Evolutionary conservation across 129 eudicot genomes (phyloP).

Genomic region (Helianthus tuberosus): DNA sequence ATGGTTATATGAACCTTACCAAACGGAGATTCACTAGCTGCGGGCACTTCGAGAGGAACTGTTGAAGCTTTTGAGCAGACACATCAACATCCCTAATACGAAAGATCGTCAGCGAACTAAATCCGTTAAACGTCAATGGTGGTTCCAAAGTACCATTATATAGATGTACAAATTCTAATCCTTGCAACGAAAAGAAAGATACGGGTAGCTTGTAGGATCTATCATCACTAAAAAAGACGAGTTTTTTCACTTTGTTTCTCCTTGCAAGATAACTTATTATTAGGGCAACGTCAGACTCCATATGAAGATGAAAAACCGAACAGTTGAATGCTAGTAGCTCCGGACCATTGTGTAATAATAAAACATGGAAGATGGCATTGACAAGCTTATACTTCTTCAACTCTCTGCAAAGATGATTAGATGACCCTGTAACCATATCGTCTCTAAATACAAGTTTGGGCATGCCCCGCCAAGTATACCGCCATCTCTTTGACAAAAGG

Average conservation of each 20-base stretch:
- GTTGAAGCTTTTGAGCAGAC: not conserved
- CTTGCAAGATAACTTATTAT: constrained; percentile 9
- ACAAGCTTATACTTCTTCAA: not conserved
- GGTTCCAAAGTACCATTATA: constrained; percentile 1
- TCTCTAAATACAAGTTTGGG: no score
- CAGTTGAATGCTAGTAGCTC: not conserved
- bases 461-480: no score
- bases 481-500: no score
- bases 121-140: constrained; percentile 16
- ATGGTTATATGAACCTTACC: no score
- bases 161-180: constrained; percentile 22
- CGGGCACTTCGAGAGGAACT: constrained; percentile 34
- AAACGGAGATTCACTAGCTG: no score
- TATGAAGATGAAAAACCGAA: not conserved
- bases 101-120: constrained; percentile 12
- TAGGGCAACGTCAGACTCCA: no score
- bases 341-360: constrained; percentile 29
- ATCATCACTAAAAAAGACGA: not conserved
- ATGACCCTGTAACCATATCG: no score
- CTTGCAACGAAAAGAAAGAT: constrained; percentile 23
- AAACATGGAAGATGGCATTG: constrained; percentile 25
- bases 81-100: not conserved
- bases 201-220: constrained; percentile 3
- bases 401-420: no score
- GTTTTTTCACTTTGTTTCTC: constrained; percentile 18